Percentiles rank a stretch among this genome's conserved stretches.
These are phyloP conservation scores for Talaromyces islandicus DNA, from an alignment of 2,329 filamentous ascomycete genomes.

Conservation along the genomic window DNA sequence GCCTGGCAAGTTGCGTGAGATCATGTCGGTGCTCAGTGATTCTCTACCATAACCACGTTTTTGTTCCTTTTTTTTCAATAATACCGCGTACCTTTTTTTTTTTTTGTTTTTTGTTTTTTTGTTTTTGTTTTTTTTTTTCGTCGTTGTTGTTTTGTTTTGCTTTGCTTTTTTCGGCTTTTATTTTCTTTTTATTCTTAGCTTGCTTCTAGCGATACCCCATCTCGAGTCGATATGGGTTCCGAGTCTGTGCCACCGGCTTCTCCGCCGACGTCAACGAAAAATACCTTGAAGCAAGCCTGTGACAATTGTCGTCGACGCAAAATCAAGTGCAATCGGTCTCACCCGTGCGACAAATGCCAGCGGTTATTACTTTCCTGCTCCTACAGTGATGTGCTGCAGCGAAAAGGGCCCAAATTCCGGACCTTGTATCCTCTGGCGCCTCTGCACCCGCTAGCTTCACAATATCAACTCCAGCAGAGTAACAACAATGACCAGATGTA, in stretches of 20 bases:
- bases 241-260: constrained; percentile 2
- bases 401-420: constrained; percentile 35
- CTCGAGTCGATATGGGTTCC: constrained; percentile 11
- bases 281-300: constrained; percentile 31
- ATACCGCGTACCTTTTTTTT: not conserved
- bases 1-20: not conserved
- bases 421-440: constrained; percentile 33
- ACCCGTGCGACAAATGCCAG: constrained; percentile 37
- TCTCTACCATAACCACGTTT: not conserved
- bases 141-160: too few relatives aligned
- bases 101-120: not conserved
- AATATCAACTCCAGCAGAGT: constrained; percentile 6
- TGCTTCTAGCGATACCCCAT: not conserved
- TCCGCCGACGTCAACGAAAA: constrained; percentile 14
- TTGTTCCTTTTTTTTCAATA: not conserved
- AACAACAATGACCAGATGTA: constrained; percentile 1
- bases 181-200: not conserved
- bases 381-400: constrained; percentile 33
- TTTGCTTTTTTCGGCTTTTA: not conserved
- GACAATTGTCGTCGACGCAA: constrained; percentile 39
- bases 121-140: not conserved
- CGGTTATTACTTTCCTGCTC: constrained; percentile 32
- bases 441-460: constrained; percentile 23
- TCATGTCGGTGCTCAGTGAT: not conserved
- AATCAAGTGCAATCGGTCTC: constrained; percentile 35